Evolutionary conservation across 495 filamentous ascomycete species (phyloP), one percentile per base, ranked within the genome.

Genomic region (Extremus antarcticus): DNA sequence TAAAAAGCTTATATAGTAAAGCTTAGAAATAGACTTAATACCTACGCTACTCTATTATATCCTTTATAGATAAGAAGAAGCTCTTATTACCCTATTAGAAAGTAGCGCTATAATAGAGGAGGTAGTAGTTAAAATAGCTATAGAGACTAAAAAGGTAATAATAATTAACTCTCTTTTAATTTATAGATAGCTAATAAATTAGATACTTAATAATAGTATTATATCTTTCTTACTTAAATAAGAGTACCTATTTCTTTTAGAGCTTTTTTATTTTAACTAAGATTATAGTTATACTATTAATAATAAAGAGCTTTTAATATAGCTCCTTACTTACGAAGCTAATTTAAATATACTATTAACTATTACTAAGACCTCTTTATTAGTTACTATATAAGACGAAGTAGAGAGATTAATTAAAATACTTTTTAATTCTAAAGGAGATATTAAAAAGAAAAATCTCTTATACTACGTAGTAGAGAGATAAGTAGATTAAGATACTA

Each of bases 221-320:
- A 45, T 45, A n/a, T n/a, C 41, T 45, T 45, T n/a, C 41, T 45
- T 45, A n/a, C 41, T 45, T n/a, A n/a, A n/a, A n/a, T 45, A 21
- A 45, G 41, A 45, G 19, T n/a, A 45, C 41, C 41, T 45, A n/a
- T 45, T n/a, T 45, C 41, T 45, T 45, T n/a, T 45, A n/a, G 19
- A 45, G 41, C 8, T 7, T 17, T 45, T 45, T 21, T n/a, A 17
- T 45, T 45, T n/a, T 45, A 45, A 45, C 19, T n/a, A n/a, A 45
- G 41, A 45, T 45, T n/a, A n/a, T 45, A 45, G 41, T 45, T 45
- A 45, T 45, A n/a, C 41, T 45, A n/a, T 45, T n/a, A 45, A 45
- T n/a, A 45, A 45, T 45, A n/a, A 45, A 45, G 41, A 45, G 41
- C 41, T 45, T 45, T 45, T 45, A n/a, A 45, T n/a, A n/a, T 45